A percentile compares a stretch with the other conserved stretches of the same genome.
Conservation (phyloP, 768 basidiomycete genomes). For the Guyanaporus albipodus region DNA sequence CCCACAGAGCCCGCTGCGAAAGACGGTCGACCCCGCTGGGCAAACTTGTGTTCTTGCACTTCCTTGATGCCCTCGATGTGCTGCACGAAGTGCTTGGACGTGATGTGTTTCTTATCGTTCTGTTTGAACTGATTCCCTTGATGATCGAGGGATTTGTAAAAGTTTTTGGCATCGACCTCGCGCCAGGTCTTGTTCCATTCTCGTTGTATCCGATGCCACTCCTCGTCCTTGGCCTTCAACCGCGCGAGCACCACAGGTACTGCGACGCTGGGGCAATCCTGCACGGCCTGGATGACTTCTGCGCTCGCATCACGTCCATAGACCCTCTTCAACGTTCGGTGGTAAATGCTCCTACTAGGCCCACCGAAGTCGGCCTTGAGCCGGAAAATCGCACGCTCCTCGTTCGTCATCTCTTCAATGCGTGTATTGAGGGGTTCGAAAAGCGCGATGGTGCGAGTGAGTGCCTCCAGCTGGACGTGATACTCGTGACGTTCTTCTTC, state of each 20-base stretch:
- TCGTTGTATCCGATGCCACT: conserved; percentile 91
- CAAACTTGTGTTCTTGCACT: conserved; percentile 45
- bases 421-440: conserved; percentile 84
- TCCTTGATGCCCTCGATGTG: conserved; percentile 72
- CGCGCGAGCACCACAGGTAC: conserved; percentile 89
- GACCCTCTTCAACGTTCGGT: conserved; percentile 89
- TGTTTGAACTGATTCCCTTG: conserved; percentile 93
- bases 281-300: conserved; percentile 81
- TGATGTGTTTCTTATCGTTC: conserved; percentile 93
- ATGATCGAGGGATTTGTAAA: conserved; percentile 96
- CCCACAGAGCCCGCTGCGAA: conserved; percentile 48
- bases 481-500: conserved; percentile 99
- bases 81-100: conserved; percentile 73
- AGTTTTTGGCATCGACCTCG: conserved; percentile 95
- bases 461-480: conserved; percentile 90
- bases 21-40: conserved; percentile 28
- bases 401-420: conserved; percentile 83
- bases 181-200: conserved; percentile 98
- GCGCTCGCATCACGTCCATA: conserved; percentile 77
- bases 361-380: conserved; percentile 90
- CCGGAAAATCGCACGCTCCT: conserved; percentile 78
- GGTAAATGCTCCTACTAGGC: conserved; percentile 79
- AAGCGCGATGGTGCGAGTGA: conserved; percentile 84
- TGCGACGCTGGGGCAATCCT: conserved; percentile 86
- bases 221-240: conserved; percentile 91